Base-by-base conservation (phyloP, 306 rosid genomes). In the Spatholobus suberectus region DNA sequence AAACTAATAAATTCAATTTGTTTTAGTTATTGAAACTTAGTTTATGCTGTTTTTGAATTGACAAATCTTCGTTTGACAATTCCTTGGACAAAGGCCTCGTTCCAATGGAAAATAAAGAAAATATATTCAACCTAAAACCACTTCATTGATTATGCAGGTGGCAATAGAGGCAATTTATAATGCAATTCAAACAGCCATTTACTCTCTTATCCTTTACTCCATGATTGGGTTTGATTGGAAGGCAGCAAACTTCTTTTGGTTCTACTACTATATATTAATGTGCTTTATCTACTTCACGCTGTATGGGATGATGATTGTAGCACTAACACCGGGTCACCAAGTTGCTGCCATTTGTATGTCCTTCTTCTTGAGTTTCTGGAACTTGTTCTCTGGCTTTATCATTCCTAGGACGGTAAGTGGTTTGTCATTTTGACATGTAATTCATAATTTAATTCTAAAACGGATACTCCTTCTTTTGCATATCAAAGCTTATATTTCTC, bases 221-320 rank as follows among this genome's bases (percentile, higher is more conserved):
- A 89, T 91, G 98, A 85, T 92, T 2, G 96, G 97, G 1, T 91
- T 84, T 29, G 80, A 78, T 0, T 92, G 96, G 96, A 85, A 87
- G 63, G 83, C 55, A 14, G 77, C 18, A 17, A 91, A 85, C 18
- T 92, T 90, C 82, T 79, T 91, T 13, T 94, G 88, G 88, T 94
- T 92, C 87, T 92, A 82, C 88, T 94, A 89, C 90, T 92, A 83
- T 78, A 79, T 92, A 12, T 85, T 90, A 29, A 82, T 86, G 94
- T 73, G 90, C 86, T 91, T 92, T 10, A 76, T 88, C 72, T 92
- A 87, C 94, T 94, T 85, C 89, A 87, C 96, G 0, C 71, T 92
- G 86, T 94, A 91, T 40, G 96, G 98, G 11, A 94, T 94, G 98
- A 92, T 92, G 98, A 55, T 86, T 58, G 86, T 94, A 26, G 92